Base-by-base conservation (phyloP, 805 yeast species). In the Schwanniomyces polymorphus region DNA sequence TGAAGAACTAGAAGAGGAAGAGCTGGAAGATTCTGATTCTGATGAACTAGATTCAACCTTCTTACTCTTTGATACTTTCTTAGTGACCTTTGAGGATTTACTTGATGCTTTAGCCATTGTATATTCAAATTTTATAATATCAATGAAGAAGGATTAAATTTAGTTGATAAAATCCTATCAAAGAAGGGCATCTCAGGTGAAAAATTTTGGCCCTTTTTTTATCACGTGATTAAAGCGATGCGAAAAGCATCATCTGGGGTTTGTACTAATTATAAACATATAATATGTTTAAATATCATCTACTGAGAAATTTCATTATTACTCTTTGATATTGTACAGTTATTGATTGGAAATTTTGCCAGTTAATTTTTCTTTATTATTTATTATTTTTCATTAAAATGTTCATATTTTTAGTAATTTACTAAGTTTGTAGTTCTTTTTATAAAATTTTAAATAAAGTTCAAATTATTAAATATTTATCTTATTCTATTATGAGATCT, bases 51-150 rank as follows among this genome's bases (percentile, higher is more conserved):
- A 60, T 49, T 50, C 52, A 41, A 48, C 55, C 53, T 59, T 59
- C 56, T 58, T 55, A 44, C 56, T 45, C 47, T 58, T 57, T 38
- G 52, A 41, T 37, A 44, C 54, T 52, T 63, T 65, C 57, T 63
- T 65, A 44, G 44, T 50, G 41, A 51, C 61, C 54, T 61, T 63
- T 48, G 61, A 48, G 43, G 67, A 45, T 46, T 63, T 64, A 43
- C 61, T 57, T 37, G 68, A 55, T 51, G 74, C 54, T 58, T 72
- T 72, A 53, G 73, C 78, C 78, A 72, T 72, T 57, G 38, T 67
- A 14, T 37, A 45, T 38, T 33, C 23, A 27, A 18, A 29, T 38
- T 12, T 28, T 14, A 25, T 14, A 17, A 16, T 29, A 43, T 35
- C 28, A 21, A 31, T 31, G 12, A 37, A 38, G 33, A 34, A 27